These are phyloP conservation scores for Castanea crenata DNA, from an alignment of 306 rosid species.

Conservation along the genomic window DNA sequence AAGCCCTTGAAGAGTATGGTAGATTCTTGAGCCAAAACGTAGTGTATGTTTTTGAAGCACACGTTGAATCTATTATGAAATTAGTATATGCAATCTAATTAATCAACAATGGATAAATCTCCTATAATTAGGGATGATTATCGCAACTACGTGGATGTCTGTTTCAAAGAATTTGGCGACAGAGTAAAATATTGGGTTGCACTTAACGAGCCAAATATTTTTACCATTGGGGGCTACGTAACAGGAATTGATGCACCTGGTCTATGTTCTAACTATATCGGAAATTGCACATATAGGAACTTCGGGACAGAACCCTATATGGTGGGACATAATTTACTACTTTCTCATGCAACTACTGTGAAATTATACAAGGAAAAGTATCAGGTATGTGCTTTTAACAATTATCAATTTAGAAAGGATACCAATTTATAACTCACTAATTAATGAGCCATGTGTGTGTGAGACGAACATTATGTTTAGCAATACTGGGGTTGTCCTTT, in stretches of 20 bases:
- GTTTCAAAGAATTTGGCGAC: slow-evolving; percentile 65
- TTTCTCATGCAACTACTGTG: slow-evolving; percentile 42
- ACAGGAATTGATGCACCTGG: slow-evolving; percentile 42
- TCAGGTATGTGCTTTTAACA: slow-evolving; percentile 22
- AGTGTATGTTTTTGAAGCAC: slow-evolving; percentile 31
- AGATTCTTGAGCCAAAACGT: slow-evolving; percentile 50
- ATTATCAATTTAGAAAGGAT: too few relatives aligned
- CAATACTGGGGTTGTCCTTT: too few relatives aligned
- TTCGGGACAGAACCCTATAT: slow-evolving; percentile 43
- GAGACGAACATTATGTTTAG: too few relatives aligned
- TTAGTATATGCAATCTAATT: neutral
- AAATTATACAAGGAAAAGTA: slow-evolving; percentile 34
- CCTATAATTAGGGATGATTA: slow-evolving; percentile 41
- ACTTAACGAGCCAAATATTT: slow-evolving; percentile 49
- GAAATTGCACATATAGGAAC: slow-evolving; percentile 44
- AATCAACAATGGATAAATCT: neutral
- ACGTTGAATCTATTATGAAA: too few relatives aligned
- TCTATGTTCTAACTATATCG: slow-evolving; percentile 45
- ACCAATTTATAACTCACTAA: too few relatives aligned
- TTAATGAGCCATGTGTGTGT: too few relatives aligned
- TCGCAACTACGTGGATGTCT: slow-evolving; percentile 52
- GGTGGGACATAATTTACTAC: slow-evolving; percentile 37
- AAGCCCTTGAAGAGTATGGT: slow-evolving; percentile 52
- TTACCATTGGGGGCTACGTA: slow-evolving; percentile 33
- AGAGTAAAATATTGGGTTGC: slow-evolving; percentile 71